Base-by-base conservation (phyloP, 306 rosid species). In the Betula pendula region DNA sequence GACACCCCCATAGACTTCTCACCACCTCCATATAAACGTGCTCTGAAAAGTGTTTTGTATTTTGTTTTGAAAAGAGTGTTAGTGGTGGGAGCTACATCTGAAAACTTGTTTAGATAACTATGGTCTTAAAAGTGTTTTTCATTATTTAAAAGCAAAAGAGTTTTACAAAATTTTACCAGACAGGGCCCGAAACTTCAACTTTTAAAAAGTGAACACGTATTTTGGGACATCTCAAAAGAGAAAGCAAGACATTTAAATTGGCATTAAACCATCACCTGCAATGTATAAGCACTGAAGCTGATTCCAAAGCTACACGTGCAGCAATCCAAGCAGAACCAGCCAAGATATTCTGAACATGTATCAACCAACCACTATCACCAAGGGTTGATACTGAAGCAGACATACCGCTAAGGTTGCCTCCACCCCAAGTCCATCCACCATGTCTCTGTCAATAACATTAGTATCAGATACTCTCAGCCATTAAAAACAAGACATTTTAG, bases 261-360 rank as follows among this genome's bases (percentile, higher is more conserved):
- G 49, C 49, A 45, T 9, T 10, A 45, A 45, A 19, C 65, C 33
- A 77, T 73, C 70, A 95, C 99, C 99, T 95, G 91, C 99, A 95
- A 87, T 95, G 99, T 60, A 92, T 96, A 78, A 95, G 97, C 77
- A 95, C 99, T 14, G 99, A 90, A 72, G 99, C 96, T 0, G 87
- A 81, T 84, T 95, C 99, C 89, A 92, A 80, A 81, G 80, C 92
- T 86, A 91, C 89, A 45, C 96, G 99, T 42, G 99, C 97, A 79
- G 97, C 97, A 88, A 95, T 90, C 99, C 99, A 95, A 76, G 91
- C 91, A 58, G 97, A 91, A 78, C 97, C 97, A 84, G 99, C 99
- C 89, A 95, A 89, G 79, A 95, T 84, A 83, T 76, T 88, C 66
- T 95, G 99, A 77, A 95, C 85, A 71, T 92, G 97, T 79, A 86